Percentiles rank a stretch among this genome's conserved stretches.
Conservation (phyloP, 495 filamentous ascomycete genomes). For the Bathelium albidoporum region DNA sequence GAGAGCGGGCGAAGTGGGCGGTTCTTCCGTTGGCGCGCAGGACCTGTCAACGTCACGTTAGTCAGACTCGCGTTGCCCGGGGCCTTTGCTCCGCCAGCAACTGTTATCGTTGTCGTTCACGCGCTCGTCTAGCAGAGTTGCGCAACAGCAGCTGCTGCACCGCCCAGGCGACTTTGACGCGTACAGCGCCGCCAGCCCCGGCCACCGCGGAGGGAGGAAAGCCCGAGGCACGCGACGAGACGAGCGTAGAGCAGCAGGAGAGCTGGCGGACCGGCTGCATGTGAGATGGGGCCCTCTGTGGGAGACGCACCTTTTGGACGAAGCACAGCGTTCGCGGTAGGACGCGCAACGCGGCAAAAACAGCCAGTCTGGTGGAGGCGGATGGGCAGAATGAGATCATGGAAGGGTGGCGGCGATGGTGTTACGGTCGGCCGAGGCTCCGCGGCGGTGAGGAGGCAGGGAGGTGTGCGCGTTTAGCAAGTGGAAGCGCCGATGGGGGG, state of each 20-base stretch:
- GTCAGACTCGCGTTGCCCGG: background rate
- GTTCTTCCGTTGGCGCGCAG: conserved; percentile 2
- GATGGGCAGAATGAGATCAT: background rate
- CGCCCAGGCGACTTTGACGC: background rate
- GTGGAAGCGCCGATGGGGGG: background rate
- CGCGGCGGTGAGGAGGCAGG: background rate
- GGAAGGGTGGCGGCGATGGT: background rate
- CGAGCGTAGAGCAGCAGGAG: no score
- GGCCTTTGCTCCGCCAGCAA: background rate
- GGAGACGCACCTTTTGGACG: background rate
- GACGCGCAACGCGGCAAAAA: conserved; percentile 1
- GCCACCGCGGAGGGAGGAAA: background rate
- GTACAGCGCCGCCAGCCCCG: background rate
- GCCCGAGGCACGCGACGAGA: no score
- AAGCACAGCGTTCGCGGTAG: background rate
- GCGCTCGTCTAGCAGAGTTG: conserved; percentile 3
- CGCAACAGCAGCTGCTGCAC: background rate
- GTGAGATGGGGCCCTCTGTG: conserved; percentile 1
- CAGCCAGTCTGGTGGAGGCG: background rate
- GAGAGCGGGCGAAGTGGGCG: background rate
- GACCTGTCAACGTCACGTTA: background rate
- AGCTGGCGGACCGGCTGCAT: background rate
- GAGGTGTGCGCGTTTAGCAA: background rate
- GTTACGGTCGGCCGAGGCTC: background rate
- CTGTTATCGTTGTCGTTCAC: background rate